Evolutionary conservation across 2,329 filamentous ascomycete species (phyloP).

Genomic region (Tothia fuscella): DNA sequence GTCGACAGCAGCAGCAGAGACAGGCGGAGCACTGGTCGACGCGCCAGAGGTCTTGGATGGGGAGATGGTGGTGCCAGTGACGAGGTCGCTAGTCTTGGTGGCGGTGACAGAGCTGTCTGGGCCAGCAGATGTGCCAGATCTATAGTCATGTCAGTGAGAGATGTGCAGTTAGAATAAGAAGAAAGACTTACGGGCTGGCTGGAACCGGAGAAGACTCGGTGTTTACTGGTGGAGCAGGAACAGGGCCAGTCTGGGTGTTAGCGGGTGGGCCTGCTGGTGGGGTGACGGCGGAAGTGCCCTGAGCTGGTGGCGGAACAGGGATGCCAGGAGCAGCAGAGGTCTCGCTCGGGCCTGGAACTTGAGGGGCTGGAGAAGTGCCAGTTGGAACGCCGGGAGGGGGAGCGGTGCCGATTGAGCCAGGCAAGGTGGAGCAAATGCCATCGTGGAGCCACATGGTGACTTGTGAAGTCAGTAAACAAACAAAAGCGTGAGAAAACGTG

Average conservation of each 20-base stretch:
- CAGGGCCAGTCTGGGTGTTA: not conserved
- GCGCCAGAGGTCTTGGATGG: not conserved
- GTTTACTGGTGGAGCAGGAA: not conserved
- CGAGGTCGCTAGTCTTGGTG: not conserved
- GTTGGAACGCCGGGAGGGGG: not conserved
- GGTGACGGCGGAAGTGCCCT: not conserved
- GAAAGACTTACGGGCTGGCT: not conserved
- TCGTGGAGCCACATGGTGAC: no score
- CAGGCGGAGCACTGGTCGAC: not conserved
- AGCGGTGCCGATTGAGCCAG: not conserved
- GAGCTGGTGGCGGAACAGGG: not conserved
- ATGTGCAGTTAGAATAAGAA: not conserved
- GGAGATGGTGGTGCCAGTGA: not conserved
- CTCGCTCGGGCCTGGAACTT: not conserved
- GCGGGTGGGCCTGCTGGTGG: not conserved
- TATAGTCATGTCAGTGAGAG: not conserved
- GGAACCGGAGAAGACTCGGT: not conserved
- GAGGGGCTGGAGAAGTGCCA: not conserved
- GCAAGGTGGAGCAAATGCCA: no score
- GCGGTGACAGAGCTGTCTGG: not conserved
- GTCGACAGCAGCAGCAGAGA: conserved; percentile 2
- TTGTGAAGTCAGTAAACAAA: no score
- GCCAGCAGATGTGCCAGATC: not conserved
- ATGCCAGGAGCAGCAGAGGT: not conserved
- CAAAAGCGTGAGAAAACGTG: not conserved